Percentiles rank a stretch among this genome's conserved stretches.
phyloP scores from a whole-genome alignment of 2,329 filamentous ascomycete genomes.

The Colletotrichum sp. region DNA sequence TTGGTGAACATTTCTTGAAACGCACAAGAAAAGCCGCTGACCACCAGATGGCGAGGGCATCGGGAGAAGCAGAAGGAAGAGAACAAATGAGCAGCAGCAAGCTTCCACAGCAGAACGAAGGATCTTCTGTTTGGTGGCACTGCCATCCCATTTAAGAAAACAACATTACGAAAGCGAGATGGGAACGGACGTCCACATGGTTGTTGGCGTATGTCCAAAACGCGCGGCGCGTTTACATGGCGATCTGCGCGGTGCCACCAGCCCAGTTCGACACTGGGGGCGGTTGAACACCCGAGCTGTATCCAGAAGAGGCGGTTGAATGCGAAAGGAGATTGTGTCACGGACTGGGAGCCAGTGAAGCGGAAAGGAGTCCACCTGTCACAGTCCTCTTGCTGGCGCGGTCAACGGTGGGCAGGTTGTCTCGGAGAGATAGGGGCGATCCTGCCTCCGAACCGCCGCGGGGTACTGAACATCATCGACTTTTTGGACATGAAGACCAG shows the following conservation, averaged over 20 bases:
- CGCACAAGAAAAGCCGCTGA: neutral
- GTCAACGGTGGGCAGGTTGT: neutral
- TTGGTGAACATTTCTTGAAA: neutral
- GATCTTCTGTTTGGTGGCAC: neutral
- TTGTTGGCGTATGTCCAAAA: neutral
- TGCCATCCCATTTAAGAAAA: neutral
- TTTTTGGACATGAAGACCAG: neutral
- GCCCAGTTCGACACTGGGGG: neutral
- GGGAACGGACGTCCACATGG: neutral
- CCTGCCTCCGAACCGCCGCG: neutral
- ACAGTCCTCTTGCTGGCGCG: neutral
- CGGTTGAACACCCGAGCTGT: neutral
- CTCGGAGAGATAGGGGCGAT: neutral
- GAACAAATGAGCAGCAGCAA: neutral
- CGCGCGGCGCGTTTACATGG: neutral
- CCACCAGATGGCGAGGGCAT: neutral
- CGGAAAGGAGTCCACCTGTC: neutral
- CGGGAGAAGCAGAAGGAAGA: neutral
- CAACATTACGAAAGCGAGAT: neutral
- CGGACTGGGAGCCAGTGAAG: neutral
- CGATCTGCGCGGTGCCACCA: neutral
- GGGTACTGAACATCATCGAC: neutral
- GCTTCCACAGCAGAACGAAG: neutral
- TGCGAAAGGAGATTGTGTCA: neutral
- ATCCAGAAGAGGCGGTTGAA: neutral